These are phyloP conservation scores for Cystobasidiaceae sp. DNA, from an alignment of 1,284 basidiomycete species.

Conservation along the genomic window DNA sequence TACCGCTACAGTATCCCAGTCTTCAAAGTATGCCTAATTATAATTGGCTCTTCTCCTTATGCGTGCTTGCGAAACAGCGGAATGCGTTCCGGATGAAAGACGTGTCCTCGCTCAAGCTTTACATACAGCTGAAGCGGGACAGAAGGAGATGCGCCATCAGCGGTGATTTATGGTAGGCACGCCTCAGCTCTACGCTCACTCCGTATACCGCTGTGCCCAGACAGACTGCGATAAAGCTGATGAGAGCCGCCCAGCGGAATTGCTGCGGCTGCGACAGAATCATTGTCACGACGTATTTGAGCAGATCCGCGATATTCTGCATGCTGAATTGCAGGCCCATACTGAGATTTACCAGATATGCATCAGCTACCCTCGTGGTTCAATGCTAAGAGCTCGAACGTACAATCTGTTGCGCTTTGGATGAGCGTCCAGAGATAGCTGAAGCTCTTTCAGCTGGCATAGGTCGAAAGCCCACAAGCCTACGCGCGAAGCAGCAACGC, in stretches of 20 bases:
- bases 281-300: conserved; percentile 42
- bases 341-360: neutral
- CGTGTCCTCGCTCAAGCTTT: conserved; percentile 36
- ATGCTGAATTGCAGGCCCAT: conserved; percentile 46
- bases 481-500: conserved; percentile 44
- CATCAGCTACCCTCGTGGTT: neutral
- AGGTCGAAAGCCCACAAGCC: conserved; percentile 53
- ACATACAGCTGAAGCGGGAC: conserved; percentile 24
- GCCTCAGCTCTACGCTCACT: neutral
- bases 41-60: too few species aligned
- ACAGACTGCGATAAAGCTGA: conserved; percentile 45
- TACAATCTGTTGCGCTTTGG: conserved; percentile 47
- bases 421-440: conserved; percentile 46
- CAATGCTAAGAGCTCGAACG: neutral
- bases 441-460: conserved; percentile 48
- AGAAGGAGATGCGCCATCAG: neutral
- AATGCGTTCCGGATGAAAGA: conserved; percentile 33
- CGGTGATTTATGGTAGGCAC: neutral
- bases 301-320: conserved; percentile 48
- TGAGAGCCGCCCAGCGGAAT: conserved; percentile 48
- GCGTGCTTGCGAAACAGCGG: conserved; percentile 16
- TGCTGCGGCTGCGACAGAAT: conserved; percentile 36
- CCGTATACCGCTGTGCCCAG: conserved; percentile 38
- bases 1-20: too few species aligned
- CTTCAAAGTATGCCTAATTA: too few species aligned